Base-by-base conservation (phyloP, 75 land plant genomes). In the Pinus tabuliformis region DNA sequence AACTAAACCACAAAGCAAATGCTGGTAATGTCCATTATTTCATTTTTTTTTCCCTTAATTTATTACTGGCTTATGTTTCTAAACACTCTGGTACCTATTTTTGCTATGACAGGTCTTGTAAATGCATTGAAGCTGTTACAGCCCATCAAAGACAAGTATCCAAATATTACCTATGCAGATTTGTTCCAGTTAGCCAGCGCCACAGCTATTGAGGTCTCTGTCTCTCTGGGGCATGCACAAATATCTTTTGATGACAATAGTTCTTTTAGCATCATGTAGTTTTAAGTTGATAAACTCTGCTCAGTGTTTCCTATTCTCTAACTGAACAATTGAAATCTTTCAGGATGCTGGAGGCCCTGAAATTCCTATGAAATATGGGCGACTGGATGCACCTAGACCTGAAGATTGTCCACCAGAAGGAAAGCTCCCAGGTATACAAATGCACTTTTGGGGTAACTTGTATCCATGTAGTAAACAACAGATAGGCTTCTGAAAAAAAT, bases 111-210 rank as follows among this genome's bases (percentile, higher is more conserved):
- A 94, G 97, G 99, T 76, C 93, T 97, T 57, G 73, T 87, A 26
- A 91, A 89, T 85, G 99, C 98, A 52, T 76, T 95, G 62, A 86
- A 91, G 59, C 89, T 97, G 42, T 72, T 97, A 39, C 86, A 87
- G 59, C 94, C 98, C 13, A 88, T 97, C 62, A 97, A 95, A 80
- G 91, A 93, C 61, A 97, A 97, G 79, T 97, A 91, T 78, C 76
- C 98, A 24, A 76, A 78, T 74, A 76, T 95, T 58, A 88, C 91
- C 6, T 97, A 90, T 89, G 99, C 99, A 57, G 99, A 97, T 70
- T 79, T 97, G 12, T 97, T 97, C 78, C 99, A 97, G 83, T 81
- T 97, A 68, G 99, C 94, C 4, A 97, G 99, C 82, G 99, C 99
- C 70, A 95, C 98, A 20, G 94, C 99, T 11, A 83, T 97, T 21